Base-by-base conservation (phyloP, 345 rosid species). In the Psidium friedrichsthalianum region DNA sequence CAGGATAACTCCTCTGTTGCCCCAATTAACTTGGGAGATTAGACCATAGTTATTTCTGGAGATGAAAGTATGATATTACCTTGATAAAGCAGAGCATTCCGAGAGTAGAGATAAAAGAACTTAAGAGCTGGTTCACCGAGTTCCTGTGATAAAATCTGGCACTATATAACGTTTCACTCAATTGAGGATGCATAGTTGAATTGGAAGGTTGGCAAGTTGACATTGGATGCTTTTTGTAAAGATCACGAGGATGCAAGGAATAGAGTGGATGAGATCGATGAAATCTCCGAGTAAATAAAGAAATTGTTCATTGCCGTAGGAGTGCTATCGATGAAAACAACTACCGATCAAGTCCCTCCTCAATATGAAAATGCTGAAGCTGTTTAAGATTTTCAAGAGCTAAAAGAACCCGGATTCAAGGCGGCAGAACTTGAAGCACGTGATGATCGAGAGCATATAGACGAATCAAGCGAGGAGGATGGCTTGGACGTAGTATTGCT, bases 301-400 rank as follows among this genome's bases (percentile, higher is more conserved):
- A 56, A 56, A 56, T 56, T 56, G 11, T 56, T 56, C 22, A 56
- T 56, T 22, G 0, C 12, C 5, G 0, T 56, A 3, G 2, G 58
- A 56, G n/a, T 56, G 11, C 22, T 21, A 24, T 56, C 1, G 1
- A 56, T 21, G 1, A 56, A 22, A 56, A 56, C n/a, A 56, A 21
- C 9, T 56, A 56, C 21, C 0, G 0, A 56, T 56, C 5, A 56
- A 56, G 1, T 56, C n/a, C n/a, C 2, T 56, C 22, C 22, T 56
- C 58, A 56, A 56, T 0, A 8, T 56, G 58, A 56, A 24, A 56
- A 56, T 9, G 22, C 22, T 10, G 5, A 56, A 21, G 0, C 9
- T 3, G n/a, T 2, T 56, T 5, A 56, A 56, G 58, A 22, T 56
- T 22, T n/a, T 20, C 21, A 56, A 56, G 58, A 56, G n/a, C 21